Percentiles rank a stretch among this genome's conserved stretches.
Evolutionary conservation across 2,329 filamentous ascomycete genomes (phyloP).

Genomic region (Paraphaeosphaeria sporulosa): DNA sequence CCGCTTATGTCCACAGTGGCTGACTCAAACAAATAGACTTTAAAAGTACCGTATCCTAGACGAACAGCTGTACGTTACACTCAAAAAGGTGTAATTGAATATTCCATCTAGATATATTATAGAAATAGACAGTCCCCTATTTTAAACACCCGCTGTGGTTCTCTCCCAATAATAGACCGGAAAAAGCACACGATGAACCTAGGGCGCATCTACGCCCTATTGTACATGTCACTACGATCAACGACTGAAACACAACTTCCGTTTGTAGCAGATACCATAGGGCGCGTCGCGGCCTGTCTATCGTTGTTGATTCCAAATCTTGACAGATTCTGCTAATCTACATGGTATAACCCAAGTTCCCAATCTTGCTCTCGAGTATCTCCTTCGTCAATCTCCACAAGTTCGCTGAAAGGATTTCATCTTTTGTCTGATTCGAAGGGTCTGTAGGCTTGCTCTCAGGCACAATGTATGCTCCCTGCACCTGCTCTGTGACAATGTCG

Average conservation of each 20-base stretch:
- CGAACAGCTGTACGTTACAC: too few relatives aligned
- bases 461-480: conserved; percentile 59
- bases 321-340: conserved; percentile 14
- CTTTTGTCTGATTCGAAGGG: conserved; percentile 52
- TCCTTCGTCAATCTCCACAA: conserved; percentile 57
- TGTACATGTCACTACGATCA: conserved; percentile 12
- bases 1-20: too few relatives aligned
- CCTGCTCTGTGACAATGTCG: conserved; percentile 53
- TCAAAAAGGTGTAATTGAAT: too few relatives aligned
- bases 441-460: conserved; percentile 58
- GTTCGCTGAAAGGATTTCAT: conserved; percentile 53
- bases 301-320: conserved; percentile 4
- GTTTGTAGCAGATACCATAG: conserved; percentile 1
- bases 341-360: conserved; percentile 39
- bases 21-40: too few relatives aligned
- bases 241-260: conserved; percentile 1
- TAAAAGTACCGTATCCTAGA: too few relatives aligned
- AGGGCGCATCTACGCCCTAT: conserved; percentile 13
- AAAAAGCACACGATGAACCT: neutral
- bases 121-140: too few relatives aligned
- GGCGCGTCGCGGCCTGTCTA: neutral
- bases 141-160: too few relatives aligned
- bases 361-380: conserved; percentile 54
- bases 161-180: neutral
- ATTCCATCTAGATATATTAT: too few relatives aligned